These are phyloP conservation scores for Kalanchoe fedtschenkoi DNA, from an alignment of 164 flowering plant genomes.

Conservation along the genomic window DNA sequence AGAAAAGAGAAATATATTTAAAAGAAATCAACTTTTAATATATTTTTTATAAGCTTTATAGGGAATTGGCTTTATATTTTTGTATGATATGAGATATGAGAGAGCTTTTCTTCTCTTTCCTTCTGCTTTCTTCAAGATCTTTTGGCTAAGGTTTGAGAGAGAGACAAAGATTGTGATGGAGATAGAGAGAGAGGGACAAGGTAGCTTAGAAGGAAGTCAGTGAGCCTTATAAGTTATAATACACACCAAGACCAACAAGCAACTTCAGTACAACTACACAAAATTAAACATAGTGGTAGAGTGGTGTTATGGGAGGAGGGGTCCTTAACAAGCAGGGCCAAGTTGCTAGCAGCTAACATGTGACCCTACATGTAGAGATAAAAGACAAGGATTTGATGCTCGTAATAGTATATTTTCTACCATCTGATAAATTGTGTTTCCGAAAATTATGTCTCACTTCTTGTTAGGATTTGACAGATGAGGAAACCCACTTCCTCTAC, in stretches of 20 bases:
- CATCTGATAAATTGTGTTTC: background rate
- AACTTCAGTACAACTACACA: conserved; percentile 5
- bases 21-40: conserved; percentile 2
- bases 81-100: background rate
- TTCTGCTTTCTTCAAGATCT: background rate
- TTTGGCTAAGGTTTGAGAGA: background rate
- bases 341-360: conserved; percentile 2
- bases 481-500: background rate
- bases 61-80: background rate
- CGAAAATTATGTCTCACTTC: background rate
- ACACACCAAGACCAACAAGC: background rate
- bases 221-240: conserved; percentile 5
- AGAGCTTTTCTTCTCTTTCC: background rate
- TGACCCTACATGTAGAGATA: conserved; percentile 4
- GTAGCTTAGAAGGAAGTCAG: background rate
- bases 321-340: background rate
- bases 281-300: conserved; percentile 1
- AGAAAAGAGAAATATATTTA: background rate
- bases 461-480: background rate
- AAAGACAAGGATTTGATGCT: conserved; percentile 7
- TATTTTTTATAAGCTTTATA: conserved; percentile 2
- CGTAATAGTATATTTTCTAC: conserved; percentile 2
- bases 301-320: conserved; percentile 3
- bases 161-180: background rate
- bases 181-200: conserved; percentile 1